Evolutionary conservation across 139 green algal species (phyloP).

Genomic region (Chlorella sp.): DNA sequence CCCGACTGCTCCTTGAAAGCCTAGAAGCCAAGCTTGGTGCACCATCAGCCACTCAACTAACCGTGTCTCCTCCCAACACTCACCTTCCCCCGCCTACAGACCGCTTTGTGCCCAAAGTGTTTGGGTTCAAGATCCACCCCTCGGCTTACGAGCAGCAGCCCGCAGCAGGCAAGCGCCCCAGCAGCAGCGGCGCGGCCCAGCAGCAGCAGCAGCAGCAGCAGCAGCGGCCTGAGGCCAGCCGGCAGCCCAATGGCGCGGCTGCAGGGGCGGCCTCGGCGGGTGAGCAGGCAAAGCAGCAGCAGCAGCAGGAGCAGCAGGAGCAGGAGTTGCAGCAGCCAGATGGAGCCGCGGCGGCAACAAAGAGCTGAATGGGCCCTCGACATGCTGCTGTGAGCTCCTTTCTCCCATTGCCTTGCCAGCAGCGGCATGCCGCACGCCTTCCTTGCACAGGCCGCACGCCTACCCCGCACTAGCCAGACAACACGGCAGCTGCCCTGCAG

Average conservation of each 20-base stretch:
- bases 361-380: background rate
- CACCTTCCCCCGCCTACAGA: background rate
- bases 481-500: background rate
- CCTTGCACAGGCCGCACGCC: background rate
- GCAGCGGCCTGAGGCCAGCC: background rate
- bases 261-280: background rate
- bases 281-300: background rate
- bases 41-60: no score
- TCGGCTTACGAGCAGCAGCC: conserved; percentile 27
- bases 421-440: background rate
- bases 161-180: conserved; percentile 2
- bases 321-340: conserved; percentile 11
- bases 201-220: conserved; percentile 32
- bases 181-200: background rate
- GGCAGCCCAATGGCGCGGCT: background rate
- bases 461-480: background rate
- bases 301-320: background rate
- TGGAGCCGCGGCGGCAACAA: background rate
- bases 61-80: background rate
- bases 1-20: no score
- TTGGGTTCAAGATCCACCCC: conserved; percentile 94
- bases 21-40: no score
- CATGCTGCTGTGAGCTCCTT: background rate
- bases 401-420: background rate
- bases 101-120: conserved; percentile 89